Base-by-base conservation (phyloP, 2,329 filamentous ascomycete species). In the Phialocephala subalpina region DNA sequence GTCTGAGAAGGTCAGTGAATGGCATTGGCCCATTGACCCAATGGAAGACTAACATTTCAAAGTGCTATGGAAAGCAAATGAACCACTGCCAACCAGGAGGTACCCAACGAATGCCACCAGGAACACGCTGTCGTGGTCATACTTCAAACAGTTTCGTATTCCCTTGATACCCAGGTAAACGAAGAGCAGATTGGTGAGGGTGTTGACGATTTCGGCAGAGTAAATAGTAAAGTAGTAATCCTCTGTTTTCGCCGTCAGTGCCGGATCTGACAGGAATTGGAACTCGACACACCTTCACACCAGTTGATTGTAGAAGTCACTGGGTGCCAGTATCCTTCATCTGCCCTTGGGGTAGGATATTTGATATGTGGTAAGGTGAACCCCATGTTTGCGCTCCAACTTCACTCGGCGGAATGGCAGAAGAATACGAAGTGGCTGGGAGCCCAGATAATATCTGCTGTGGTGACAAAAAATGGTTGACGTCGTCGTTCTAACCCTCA, bases 121-220 rank as follows among this genome's bases (percentile, higher is more conserved):
- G 79, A 97, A 97, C 66, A 97, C 90, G 16, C 79, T 81, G 63
- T 93, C 91, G 78, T 97, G 93, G 18, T 84, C 83, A 78, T 97
- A 84, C 69, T 83, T 84, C 45, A 90, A 75, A 77, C 93, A 97
- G 77, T 89, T 93, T 62, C 83, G 80, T 68, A 96, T 87, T 27
- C 94, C 94, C 75, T 90, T 91, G 70, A 87, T 80, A 8, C 93
- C 93, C 22, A 97, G 85, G 77, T 85, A 92, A 72, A 97, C 83
- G 78, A 97, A 97, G 27, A 96, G 81, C 2, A 92, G 77, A 77
- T 97, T 97, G 38, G 93, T 97, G 36, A 94, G 74, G 3, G 92
- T 92, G 76, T 91, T 95, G 75, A 93, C 86, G 55, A 94, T 88
- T 76, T 94, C 92, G 40, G 92, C 92, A 55, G 88, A 86, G 75